These are phyloP conservation scores for Clohesyomyces aquaticus DNA, from an alignment of 495 filamentous ascomycete species.

Conservation along the genomic window DNA sequence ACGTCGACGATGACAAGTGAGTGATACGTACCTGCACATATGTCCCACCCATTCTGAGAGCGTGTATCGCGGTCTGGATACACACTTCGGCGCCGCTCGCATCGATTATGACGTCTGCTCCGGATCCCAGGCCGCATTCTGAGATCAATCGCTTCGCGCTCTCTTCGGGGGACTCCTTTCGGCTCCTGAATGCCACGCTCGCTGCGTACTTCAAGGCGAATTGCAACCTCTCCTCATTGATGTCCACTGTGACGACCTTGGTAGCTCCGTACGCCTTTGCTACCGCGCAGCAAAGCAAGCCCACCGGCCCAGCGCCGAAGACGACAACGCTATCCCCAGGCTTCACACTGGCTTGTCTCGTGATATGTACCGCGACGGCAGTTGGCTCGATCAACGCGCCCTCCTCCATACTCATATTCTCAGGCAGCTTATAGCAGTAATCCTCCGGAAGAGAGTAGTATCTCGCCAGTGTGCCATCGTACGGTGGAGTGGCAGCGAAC, in stretches of 20 bases:
- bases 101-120: slow-evolving; percentile 81
- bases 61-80: slow-evolving; percentile 74
- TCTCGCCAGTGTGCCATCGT: slow-evolving; percentile 74
- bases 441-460: slow-evolving; percentile 78
- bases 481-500: slow-evolving; percentile 82
- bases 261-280: slow-evolving; percentile 77
- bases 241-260: slow-evolving; percentile 75
- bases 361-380: slow-evolving; percentile 80
- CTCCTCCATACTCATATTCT: slow-evolving; percentile 70
- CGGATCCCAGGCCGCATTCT: slow-evolving; percentile 57
- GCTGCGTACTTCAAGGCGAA: slow-evolving; percentile 71
- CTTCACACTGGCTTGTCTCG: slow-evolving; percentile 65
- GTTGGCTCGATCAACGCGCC: slow-evolving; percentile 87
- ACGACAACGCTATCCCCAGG: slow-evolving; percentile 77
- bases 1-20: background rate
- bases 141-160: slow-evolving; percentile 62
- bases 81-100: slow-evolving; percentile 77
- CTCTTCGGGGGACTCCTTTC: slow-evolving; percentile 60
- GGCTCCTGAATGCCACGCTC: slow-evolving; percentile 65
- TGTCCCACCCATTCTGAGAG: slow-evolving; percentile 69
- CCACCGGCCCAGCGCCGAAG: slow-evolving; percentile 85
- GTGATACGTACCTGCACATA: slow-evolving; percentile 69
- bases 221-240: slow-evolving; percentile 67
- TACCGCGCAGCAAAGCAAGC: slow-evolving; percentile 78
- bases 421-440: slow-evolving; percentile 81